Base-by-base conservation (phyloP, 441 rosid genomes). In the Erodium trifolium region DNA sequence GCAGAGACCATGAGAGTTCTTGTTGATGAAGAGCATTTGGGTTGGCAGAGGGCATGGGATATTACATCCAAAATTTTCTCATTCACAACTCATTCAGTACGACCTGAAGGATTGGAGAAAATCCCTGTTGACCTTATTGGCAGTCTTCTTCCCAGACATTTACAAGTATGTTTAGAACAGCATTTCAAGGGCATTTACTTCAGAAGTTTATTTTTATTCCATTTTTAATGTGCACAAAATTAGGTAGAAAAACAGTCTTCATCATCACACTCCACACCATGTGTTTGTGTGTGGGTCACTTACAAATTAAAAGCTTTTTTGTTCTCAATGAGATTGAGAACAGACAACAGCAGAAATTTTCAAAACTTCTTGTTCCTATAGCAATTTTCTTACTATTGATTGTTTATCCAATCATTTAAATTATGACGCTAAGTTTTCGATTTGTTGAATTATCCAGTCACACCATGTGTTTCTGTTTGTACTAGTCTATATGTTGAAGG, bases 111-210 rank as follows among this genome's bases (percentile, higher is more conserved):
- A 27, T 75, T 83, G 69, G 89, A 85, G 73, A 82, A 78, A 75
- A 72, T 80, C 70, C 83, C 86, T 45, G 85, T 83, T 63, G 83
- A 80, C 77, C 76, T 85, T 5, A 68, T 85, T 67, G 82, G 70
- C 60, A 77, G 71, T 67, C 84, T 85, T 65, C 84, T 85, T 64
- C 89, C 89, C 2, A 86, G 86, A 43, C 89, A 85, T 78, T 75
- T 85, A 70, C 84, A 85, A 73, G 84, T 85, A 72, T 27, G 77
- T 74, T 57, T 9, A 31, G 45, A 63, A 75, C 41, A 16, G 41
- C 59, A 39, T 68, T 47, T 27, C 65, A 9, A 47, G n/a, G 67
- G 23, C n/a, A 57, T 65, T 72, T 66, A 35, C 70, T 64, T 73
- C 34, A 60, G 63, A 62, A 2, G 13, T 43, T 29, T 70, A 12